Evolutionary conservation across 176 grass and related monocot genomes (phyloP), one percentile per base, ranked within the genome.

Genomic region (Pontederia paniculata): DNA sequence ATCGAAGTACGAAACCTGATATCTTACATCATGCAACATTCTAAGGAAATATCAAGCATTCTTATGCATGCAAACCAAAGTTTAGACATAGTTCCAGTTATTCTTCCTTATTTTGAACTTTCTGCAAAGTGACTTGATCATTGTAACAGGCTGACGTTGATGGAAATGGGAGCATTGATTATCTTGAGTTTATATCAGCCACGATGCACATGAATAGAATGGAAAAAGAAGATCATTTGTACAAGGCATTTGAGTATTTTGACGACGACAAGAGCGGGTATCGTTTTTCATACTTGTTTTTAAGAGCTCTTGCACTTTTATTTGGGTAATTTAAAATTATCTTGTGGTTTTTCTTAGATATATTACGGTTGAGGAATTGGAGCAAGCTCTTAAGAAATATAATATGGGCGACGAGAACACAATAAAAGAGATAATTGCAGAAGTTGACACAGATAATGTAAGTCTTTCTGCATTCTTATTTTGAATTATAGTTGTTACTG

Each of bases 221-320:
- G 63, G 63, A 66, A 54, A 66, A 66, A 52, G 63, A 66, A 66
- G 63, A 66, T 53, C 48, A 44, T 43, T n/a, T 66, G 10, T 66
- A 42, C 49, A 66, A 66, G 23, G 63, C 63, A 0, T 66, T 66
- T 49, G 21, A 53, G 48, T 66, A 53, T 66, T 66, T 66, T 53
- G 63, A 66, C 16, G 19, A 53, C 15, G 63, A 66, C 49, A 52
- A 66, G 49, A 66, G 63, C 63, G 63, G 63, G 63, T 66, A 66
- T 37, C 48, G 7, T 51, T 2, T 66, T 1, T 1, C 50, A 50
- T 51, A 21, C 45, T 8, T 17, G 44, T 65, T 48, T 65, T 45
- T n/a, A 65, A 52, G 11, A n/a, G 9, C 9, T 14, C 42, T 21
- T 31, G 10, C 42, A 23, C 28, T 50, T 15, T n/a, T 52, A 37